Evolutionary conservation across 495 filamentous ascomycete species (phyloP).

Genomic region (Penicillium fimorum): DNA sequence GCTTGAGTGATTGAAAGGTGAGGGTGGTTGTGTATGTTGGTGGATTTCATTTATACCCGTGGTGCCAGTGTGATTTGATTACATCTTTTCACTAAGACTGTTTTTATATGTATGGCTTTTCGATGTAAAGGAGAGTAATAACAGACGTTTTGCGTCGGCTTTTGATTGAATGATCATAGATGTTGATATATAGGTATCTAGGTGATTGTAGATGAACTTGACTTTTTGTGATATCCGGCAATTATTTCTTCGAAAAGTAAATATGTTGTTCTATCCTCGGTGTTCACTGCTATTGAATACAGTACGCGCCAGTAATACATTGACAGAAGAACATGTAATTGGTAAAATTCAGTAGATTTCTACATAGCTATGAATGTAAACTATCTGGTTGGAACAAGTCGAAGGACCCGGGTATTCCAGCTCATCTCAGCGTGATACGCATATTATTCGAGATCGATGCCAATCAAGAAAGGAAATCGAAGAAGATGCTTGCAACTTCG

Average conservation of each 20-base stretch:
- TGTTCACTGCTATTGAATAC: not conserved
- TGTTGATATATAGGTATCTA: too few relatives aligned
- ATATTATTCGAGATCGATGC: slow-evolving; percentile 14
- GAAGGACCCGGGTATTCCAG: slow-evolving; percentile 17
- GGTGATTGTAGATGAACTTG: not conserved
- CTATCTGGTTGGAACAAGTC: slow-evolving; percentile 11
- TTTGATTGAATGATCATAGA: not conserved
- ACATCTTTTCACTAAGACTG: not conserved
- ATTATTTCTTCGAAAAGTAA: not conserved
- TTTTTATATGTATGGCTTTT: not conserved
- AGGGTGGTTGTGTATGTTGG: not conserved
- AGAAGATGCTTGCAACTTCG: slow-evolving; percentile 9
- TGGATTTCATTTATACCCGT: slow-evolving; percentile 1
- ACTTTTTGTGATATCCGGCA: not conserved
- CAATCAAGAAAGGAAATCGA: slow-evolving; percentile 5
- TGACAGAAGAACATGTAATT: not conserved
- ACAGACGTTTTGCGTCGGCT: not conserved
- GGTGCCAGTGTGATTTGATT: not conserved
- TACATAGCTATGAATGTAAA: slow-evolving; percentile 13
- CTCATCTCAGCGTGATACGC: slow-evolving; percentile 18
- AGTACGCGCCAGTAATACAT: not conserved
- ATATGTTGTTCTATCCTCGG: not conserved
- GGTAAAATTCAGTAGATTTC: slow-evolving; percentile 5
- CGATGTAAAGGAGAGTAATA: not conserved
- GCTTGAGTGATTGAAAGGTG: not conserved